Percentiles rank a stretch among this genome's conserved stretches.
Conservation (phyloP, 2,329 filamentous ascomycete species). For the Curvularia sp. region DNA sequence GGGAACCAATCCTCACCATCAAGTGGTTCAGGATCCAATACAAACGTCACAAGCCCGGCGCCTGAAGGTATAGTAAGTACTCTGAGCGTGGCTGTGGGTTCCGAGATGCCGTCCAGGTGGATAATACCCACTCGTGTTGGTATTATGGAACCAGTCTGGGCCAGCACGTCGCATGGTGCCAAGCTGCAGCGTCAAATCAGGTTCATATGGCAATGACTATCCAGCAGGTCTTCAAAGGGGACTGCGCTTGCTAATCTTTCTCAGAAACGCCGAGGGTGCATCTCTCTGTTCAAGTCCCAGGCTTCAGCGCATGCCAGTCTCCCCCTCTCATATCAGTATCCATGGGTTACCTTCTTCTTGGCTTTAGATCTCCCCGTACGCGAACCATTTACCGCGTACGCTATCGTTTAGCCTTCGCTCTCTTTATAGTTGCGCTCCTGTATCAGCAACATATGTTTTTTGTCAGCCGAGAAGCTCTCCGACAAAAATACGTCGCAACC, state of each 20-base stretch:
- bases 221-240: background rate
- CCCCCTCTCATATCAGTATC: constrained; percentile 1
- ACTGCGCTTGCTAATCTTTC: background rate
- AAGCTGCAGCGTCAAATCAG: background rate
- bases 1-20: constrained; percentile 1
- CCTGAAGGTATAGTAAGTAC: background rate
- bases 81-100: background rate
- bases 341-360: constrained; percentile 19
- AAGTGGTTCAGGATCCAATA: background rate
- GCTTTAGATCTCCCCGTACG: constrained; percentile 11
- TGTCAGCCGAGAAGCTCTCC: constrained; percentile 27
- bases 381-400: constrained; percentile 16
- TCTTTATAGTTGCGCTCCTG: constrained; percentile 24
- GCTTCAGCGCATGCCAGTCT: background rate
- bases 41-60: constrained; percentile 4
- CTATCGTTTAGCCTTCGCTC: constrained; percentile 24
- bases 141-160: background rate
- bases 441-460: constrained; percentile 30
- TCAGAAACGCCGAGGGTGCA: constrained; percentile 2
- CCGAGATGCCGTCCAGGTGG: constrained; percentile 3
- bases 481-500: constrained; percentile 33
- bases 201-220: background rate
- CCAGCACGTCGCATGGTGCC: background rate
- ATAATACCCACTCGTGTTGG: constrained; percentile 4
- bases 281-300: constrained; percentile 1